Percentiles rank a stretch among this genome's conserved stretches.
Evolutionary conservation across 352 stramenopile genomes (phyloP).

Genomic region (Pythium volutum): DNA sequence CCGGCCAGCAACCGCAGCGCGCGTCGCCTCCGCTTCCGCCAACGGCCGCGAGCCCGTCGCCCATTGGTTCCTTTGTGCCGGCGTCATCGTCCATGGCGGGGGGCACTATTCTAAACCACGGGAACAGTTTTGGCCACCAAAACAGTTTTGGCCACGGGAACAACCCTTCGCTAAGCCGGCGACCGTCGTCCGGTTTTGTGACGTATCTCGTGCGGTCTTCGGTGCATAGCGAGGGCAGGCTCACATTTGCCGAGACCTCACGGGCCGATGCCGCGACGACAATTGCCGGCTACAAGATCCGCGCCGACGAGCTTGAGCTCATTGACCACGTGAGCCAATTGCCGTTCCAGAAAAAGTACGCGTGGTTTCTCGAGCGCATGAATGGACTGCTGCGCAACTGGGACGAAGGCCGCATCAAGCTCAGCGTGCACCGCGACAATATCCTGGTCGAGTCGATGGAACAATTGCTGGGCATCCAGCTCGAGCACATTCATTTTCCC

Average conservation of each 20-base stretch:
- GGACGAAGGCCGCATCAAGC: slow-evolving; percentile 82
- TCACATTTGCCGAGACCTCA: slow-evolving; percentile 68
- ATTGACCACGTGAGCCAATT: slow-evolving; percentile 65
- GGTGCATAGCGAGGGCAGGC: slow-evolving; percentile 43
- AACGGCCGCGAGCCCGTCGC: not conserved
- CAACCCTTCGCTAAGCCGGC: slow-evolving; percentile 1
- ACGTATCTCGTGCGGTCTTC: slow-evolving; percentile 70
- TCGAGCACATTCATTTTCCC: slow-evolving; percentile 73
- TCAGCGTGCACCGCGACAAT: slow-evolving; percentile 68
- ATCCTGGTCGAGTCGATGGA: slow-evolving; percentile 83
- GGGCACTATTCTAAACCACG: too few relatives aligned
- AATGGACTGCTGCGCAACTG: slow-evolving; percentile 56
- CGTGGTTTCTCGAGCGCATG: slow-evolving; percentile 83
- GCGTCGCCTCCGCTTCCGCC: too few relatives aligned
- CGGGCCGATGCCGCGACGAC: slow-evolving; percentile 58
- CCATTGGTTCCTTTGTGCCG: not conserved
- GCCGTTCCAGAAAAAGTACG: slow-evolving; percentile 76
- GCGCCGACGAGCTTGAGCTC: slow-evolving; percentile 48
- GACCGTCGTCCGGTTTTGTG: slow-evolving; percentile 67
- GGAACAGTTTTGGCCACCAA: too few relatives aligned
- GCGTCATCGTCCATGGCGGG: too few relatives aligned
- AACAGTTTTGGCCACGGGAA: not conserved
- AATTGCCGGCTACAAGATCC: slow-evolving; percentile 60
- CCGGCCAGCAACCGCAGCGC: not conserved
- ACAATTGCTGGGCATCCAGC: slow-evolving; percentile 69